phyloP scores from a whole-genome alignment of 805 yeast genomes.

The Sporopachydermia lactativora region DNA sequence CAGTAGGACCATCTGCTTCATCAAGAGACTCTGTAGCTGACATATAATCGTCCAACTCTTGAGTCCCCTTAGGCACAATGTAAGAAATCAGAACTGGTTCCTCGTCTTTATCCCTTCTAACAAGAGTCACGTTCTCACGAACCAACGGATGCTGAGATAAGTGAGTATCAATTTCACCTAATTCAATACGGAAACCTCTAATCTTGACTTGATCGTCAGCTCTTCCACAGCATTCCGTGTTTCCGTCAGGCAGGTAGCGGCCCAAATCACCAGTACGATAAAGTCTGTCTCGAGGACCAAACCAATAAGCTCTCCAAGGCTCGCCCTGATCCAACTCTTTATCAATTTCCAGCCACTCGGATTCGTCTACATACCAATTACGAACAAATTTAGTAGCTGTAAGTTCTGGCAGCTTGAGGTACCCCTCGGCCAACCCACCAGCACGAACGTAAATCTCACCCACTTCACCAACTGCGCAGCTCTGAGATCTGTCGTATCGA shows the following conservation, averaged over 20 bases:
- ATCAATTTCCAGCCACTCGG: conserved; percentile 48
- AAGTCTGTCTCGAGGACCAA: conserved; percentile 89
- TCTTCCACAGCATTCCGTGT: conserved; percentile 96
- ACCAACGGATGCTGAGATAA: conserved; percentile 86
- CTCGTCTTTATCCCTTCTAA: conserved; percentile 80
- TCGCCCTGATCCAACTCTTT: conserved; percentile 24
- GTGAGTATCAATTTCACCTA: conserved; percentile 97
- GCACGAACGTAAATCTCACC: conserved; percentile 99
- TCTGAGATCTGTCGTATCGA: conserved; percentile 72
- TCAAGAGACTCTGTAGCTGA: conserved; percentile 25
- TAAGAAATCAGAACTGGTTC: conserved; percentile 88
- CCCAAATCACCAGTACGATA: conserved; percentile 98
- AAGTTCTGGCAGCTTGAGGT: conserved; percentile 80
- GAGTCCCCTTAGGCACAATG: conserved; percentile 65
- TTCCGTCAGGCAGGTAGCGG: conserved; percentile 91
- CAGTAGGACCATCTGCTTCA: conserved; percentile 25
- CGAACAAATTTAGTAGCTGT: conserved; percentile 78
- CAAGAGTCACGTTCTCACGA: conserved; percentile 86
- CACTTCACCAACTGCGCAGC: conserved; percentile 97
- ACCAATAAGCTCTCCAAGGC: conserved; percentile 70
- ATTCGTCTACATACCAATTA: conserved; percentile 76
- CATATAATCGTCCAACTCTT: conserved; percentile 28
- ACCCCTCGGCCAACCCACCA: conserved; percentile 95
- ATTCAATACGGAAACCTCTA: conserved; percentile 95
- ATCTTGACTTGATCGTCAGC: conserved; percentile 98